Evolutionary conservation across 2,329 filamentous ascomycete genomes (phyloP), one percentile per base, ranked within the genome.

Genomic region (Beauveria medogensis): DNA sequence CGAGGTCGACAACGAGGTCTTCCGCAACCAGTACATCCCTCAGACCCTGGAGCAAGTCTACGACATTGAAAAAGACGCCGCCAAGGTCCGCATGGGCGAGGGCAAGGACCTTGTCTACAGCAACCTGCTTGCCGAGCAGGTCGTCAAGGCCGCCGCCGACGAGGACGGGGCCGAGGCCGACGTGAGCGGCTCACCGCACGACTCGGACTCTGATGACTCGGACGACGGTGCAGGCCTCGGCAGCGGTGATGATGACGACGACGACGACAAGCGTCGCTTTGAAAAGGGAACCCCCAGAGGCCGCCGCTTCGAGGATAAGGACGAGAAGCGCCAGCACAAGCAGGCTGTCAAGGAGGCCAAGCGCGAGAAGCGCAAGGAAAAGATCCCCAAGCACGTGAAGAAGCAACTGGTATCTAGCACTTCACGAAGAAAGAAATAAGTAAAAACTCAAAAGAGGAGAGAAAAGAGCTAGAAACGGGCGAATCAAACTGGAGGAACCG

Each of bases 381-480:
- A 99, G 80, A 96, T 99, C 76, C 93, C 94, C 0, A 99, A 99
- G 77, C 86, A 95, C 71, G 66, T 96, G 40, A 99, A 99, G 82
- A 97, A 97, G 80, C 90, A 89, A 72, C 75, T 96, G 62, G 84
- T 96, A 28, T 82, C 81, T 60, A 78, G 79, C 64, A 80, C 81
- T 18, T 79, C 84, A 60, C 78, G 84, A 66, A 84, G 82, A 69
- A 88, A 89, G 77, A 87, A 83, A 72, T 82, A 28, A 59, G 24
- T 6, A 28, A 46, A 26, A 20, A 30, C 8, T 1, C 28, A 40
- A 43, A n/a, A 56, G 59, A 26, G 41, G 43, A 50, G 41, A 24
- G 30, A 44, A 62, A 62, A 64, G 48, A 57, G 52, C 62, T 52
- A 3, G 43, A 43, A 55, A 61, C 12, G 12, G 12, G 34, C 12